phyloP scores from a whole-genome alignment of 495 filamentous ascomycete species.

The Tricharina praecox region DNA sequence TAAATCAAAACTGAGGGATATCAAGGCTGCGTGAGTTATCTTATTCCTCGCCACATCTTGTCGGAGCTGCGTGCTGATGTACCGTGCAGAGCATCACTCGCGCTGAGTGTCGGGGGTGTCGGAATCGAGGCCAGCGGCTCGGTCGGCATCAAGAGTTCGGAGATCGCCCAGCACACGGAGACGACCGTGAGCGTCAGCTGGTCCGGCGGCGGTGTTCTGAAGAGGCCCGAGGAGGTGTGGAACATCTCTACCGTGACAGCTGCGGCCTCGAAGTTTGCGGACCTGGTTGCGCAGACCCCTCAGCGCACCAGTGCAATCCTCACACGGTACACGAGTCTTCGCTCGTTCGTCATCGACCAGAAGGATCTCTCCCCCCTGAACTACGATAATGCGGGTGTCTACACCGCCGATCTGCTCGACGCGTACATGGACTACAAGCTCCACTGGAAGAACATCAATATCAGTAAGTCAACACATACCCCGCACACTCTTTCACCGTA shows the following conservation, averaged over 20 bases:
- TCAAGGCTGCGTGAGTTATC: not conserved
- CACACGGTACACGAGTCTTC: constrained; percentile 17
- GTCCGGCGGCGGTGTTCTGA: constrained; percentile 19
- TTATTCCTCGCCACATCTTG: not conserved
- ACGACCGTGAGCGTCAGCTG: constrained; percentile 21
- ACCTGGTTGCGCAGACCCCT: constrained; percentile 10
- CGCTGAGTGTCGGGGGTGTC: not conserved
- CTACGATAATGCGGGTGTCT: constrained; percentile 14
- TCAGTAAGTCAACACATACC: too few species aligned
- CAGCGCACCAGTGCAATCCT: constrained; percentile 22
- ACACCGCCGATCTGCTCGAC: constrained; percentile 14
- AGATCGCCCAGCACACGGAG: constrained; percentile 5
- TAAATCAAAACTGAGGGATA: constrained; percentile 4
- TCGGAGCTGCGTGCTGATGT: too few species aligned
- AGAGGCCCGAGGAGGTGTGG: constrained; percentile 16
- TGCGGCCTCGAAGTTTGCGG: constrained; percentile 17
- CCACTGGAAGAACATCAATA: constrained; percentile 18
- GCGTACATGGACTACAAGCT: constrained; percentile 10
- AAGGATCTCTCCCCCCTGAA: constrained; percentile 1
- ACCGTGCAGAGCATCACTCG: constrained; percentile 4
- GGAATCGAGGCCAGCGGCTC: not conserved
- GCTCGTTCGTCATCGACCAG: constrained; percentile 6
- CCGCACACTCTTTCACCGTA: too few species aligned
- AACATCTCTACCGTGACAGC: constrained; percentile 12
- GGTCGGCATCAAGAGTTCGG: not conserved